These are phyloP conservation scores for Colletotrichum agaves DNA, from an alignment of 2,329 filamentous ascomycete genomes.

Conservation along the genomic window DNA sequence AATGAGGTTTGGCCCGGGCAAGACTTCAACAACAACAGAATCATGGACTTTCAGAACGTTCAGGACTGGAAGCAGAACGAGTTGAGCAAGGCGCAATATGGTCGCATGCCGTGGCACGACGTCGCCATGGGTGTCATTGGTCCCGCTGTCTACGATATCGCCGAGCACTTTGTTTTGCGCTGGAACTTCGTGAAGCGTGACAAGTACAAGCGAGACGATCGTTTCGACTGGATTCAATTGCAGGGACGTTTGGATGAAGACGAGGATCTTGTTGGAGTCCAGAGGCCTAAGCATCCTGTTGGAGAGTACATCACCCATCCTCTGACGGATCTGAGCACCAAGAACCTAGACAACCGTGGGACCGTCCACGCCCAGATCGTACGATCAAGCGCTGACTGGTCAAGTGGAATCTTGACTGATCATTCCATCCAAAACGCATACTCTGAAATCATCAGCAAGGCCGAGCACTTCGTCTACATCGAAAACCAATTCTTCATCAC, in stretches of 20 bases:
- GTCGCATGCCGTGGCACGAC: constrained; percentile 98
- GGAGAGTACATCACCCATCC: constrained; percentile 90
- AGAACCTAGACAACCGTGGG: constrained; percentile 72
- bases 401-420: constrained; percentile 86
- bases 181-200: constrained; percentile 99
- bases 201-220: constrained; percentile 91
- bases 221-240: constrained; percentile 86
- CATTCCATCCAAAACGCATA: constrained; percentile 92
- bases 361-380: constrained; percentile 85
- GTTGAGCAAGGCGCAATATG: constrained; percentile 88
- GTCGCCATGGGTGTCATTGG: constrained; percentile 92
- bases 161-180: constrained; percentile 91
- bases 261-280: constrained; percentile 88
- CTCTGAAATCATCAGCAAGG: constrained; percentile 83
- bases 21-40: constrained; percentile 97
- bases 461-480: constrained; percentile 94
- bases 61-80: constrained; percentile 94
- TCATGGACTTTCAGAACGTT: constrained; percentile 95
- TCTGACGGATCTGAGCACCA: constrained; percentile 73
- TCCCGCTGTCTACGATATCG: constrained; percentile 91
- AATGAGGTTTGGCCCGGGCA: constrained; percentile 94
- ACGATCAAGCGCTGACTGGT: constrained; percentile 94
- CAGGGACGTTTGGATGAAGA: constrained; percentile 80
- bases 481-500: constrained; percentile 99
- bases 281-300: constrained; percentile 88